Percentiles rank a stretch among this genome's conserved stretches.
These are phyloP conservation scores for Strigomonas culicis DNA, from an alignment of 208 protist species.

Conservation along the genomic window DNA sequence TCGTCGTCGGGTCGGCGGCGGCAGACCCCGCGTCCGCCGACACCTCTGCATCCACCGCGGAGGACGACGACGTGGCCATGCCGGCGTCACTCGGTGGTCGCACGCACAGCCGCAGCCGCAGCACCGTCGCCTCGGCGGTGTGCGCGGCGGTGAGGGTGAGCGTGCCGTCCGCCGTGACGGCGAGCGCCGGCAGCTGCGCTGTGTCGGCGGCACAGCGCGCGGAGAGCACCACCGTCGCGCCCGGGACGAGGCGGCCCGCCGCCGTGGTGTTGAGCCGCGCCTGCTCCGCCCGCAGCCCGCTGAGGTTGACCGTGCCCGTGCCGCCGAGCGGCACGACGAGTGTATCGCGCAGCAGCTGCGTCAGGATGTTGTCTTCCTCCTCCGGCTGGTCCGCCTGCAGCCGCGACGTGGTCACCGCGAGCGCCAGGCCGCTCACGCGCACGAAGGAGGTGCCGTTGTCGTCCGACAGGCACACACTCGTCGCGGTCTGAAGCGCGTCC, in stretches of 20 bases:
- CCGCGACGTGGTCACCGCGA: conserved; percentile 36
- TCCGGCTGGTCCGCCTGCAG: conserved; percentile 34
- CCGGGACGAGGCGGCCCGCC: background rate
- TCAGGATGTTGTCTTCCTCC: conserved; percentile 31
- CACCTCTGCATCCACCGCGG: background rate
- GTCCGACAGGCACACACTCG: conserved; percentile 47
- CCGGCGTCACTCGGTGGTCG: background rate
- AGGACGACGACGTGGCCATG: background rate
- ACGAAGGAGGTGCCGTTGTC: conserved; percentile 41
- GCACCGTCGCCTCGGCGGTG: conserved; percentile 22
- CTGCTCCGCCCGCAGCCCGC: conserved; percentile 18
- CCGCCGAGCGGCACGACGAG: conserved; percentile 49
- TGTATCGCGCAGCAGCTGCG: conserved; percentile 40
- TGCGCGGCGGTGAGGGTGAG: conserved; percentile 40
- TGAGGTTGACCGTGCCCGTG: conserved; percentile 45
- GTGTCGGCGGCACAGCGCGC: conserved; percentile 32
- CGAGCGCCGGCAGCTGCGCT: conserved; percentile 38
- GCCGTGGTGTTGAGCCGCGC: conserved; percentile 1
- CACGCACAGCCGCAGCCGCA: conserved; percentile 41
- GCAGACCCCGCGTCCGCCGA: conserved; percentile 17
- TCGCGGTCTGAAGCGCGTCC: conserved; percentile 16
- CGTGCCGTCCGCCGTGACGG: conserved; percentile 25
- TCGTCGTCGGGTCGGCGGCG: conserved; percentile 1
- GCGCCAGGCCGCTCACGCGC: conserved; percentile 22
- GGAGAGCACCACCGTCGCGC: background rate